phyloP scores from a whole-genome alignment of 2,329 filamentous ascomycete genomes.

The Fusarium sp. region DNA sequence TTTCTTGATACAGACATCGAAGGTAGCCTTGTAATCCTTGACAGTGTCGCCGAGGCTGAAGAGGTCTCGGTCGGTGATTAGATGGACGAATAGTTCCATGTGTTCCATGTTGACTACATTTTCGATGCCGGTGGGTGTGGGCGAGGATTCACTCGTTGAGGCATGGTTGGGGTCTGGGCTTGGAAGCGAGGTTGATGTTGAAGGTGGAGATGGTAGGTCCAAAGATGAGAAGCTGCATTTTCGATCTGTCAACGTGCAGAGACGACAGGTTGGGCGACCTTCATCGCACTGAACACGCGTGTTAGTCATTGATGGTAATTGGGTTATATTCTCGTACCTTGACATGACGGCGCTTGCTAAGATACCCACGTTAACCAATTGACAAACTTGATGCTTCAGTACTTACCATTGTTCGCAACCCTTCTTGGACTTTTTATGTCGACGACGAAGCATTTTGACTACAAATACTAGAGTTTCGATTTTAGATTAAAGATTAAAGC shows the following conservation, averaged over 20 bases:
- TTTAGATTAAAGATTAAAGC: too few relatives aligned
- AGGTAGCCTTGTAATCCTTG: accelerated
- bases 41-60: constrained; percentile 17
- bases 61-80: not conserved
- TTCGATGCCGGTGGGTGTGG: not conserved
- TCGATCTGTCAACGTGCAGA: constrained; percentile 18
- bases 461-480: too few relatives aligned
- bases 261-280: constrained; percentile 24
- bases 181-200: not conserved
- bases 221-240: constrained; percentile 17
- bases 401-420: constrained; percentile 36
- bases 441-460: constrained; percentile 20
- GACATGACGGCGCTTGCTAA: constrained; percentile 33
- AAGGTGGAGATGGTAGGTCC: not conserved
- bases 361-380: not conserved
- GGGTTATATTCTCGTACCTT: constrained; percentile 12
- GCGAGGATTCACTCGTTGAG: not conserved
- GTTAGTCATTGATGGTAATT: constrained; percentile 9
- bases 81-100: constrained; percentile 27
- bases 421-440: constrained; percentile 36
- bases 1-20: not conserved
- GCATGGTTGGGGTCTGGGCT: not conserved
- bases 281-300: constrained; percentile 37
- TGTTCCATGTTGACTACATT: constrained; percentile 14
- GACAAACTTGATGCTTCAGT: too few relatives aligned